These are phyloP conservation scores for Xerocomus brunneocitrinus DNA, from an alignment of 768 basidiomycete species.

Conservation along the genomic window DNA sequence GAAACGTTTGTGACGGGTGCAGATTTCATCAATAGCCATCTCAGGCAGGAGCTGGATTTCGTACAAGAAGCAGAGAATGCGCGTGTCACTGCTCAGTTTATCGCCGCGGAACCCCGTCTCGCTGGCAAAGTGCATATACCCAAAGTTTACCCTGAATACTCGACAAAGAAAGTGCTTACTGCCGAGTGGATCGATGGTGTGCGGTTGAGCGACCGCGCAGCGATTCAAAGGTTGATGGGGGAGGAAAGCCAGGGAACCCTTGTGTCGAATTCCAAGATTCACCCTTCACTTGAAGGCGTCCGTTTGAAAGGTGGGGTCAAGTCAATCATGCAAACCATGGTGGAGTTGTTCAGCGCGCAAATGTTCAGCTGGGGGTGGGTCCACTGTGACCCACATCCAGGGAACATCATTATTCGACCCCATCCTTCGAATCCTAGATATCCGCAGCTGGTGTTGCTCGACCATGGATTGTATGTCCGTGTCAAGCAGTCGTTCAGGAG, in stretches of 20 bases:
- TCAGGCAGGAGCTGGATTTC: conserved; percentile 82
- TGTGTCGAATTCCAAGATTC: background rate
- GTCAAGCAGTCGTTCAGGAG: conserved; percentile 62
- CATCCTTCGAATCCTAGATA: conserved; percentile 19
- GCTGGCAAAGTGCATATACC: conserved; percentile 75
- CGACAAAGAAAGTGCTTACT: conserved; percentile 75
- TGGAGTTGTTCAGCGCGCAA: conserved; percentile 82
- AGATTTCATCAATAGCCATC: conserved; percentile 79
- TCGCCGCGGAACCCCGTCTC: conserved; percentile 68
- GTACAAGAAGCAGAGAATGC: conserved; percentile 76
- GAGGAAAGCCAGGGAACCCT: conserved; percentile 26
- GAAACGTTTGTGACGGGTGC: background rate
- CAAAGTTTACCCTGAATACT: conserved; percentile 62
- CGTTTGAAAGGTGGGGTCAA: conserved; percentile 55
- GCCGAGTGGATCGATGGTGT: conserved; percentile 84
- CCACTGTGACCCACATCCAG: conserved; percentile 73
- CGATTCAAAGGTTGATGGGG: conserved; percentile 57
- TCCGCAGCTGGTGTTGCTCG: conserved; percentile 77
- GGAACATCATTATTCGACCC: conserved; percentile 72
- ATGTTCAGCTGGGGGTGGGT: conserved; percentile 94
- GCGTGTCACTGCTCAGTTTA: conserved; percentile 57
- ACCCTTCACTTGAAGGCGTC: conserved; percentile 16
- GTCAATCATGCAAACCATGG: conserved; percentile 79
- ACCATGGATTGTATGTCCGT: conserved; percentile 87
- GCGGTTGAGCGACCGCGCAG: conserved; percentile 60